Base-by-base conservation (phyloP, 2,329 filamentous ascomycete species). In the Ophiocordyceps camponoti-leonardi region DNA sequence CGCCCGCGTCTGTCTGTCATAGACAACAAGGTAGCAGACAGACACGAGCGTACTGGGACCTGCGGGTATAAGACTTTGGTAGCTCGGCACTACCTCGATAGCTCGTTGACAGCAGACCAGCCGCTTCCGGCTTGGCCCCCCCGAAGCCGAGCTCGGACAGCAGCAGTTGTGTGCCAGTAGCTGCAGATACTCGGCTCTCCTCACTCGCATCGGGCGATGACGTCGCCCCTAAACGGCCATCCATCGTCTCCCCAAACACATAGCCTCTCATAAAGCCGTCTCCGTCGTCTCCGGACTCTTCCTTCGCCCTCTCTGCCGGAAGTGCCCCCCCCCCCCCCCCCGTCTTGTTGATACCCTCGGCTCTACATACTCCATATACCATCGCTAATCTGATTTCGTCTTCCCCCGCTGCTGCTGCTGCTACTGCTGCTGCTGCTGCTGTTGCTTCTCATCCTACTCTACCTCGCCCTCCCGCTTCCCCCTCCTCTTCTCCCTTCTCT, bases 221-320 rank as follows among this genome's bases (percentile, higher is more conserved):
- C 51, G 51, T 52, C 48, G 51, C 49, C 51, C 33, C 49, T 42
- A 48, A 11, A 35, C 26, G 30, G 14, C 23, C 18, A 23, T 37
- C 42, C 35, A 30, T 44, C 48, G 43, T 45, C 46, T 44, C 41
- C 43, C 35, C 6, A 39, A 39, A 39, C 35, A 19, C 35, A 39
- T 18, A 19, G 44, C 20, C 35, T 30, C 44, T 45, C 22, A 42
- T 37, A 51, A 49, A 52, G 47, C 46, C 46, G 45, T 46, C 45
- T 39, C 42, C 44, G 45, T 22, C 46, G 35, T 14, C 35, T 39
- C 35, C 35, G 35, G 35, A 39, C 10, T 39, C 35, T 39, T 10
- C 18, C 35, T 19, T 14, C n/a, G 35, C 18, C 35, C 35, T 37
- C 35, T 18, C n/a, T 18, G 30, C 30, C 30, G 30, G 30, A 31